A percentile compares a stretch with the other conserved stretches of the same genome.
Evolutionary conservation across 2,329 filamentous ascomycete genomes (phyloP).

Genomic region (Davidsoniella virescens): DNA sequence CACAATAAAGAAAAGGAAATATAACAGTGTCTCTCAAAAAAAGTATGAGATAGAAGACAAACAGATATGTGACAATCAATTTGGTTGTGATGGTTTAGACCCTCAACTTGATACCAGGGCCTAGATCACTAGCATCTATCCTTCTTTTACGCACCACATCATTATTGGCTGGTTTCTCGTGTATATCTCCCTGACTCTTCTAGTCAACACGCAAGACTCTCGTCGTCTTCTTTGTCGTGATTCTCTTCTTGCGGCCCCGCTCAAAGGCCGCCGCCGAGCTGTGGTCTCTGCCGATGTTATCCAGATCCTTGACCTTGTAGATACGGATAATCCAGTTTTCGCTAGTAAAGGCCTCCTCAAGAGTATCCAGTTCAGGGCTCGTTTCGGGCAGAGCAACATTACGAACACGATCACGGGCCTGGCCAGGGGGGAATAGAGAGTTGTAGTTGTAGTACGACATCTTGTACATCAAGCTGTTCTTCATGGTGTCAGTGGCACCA

Average conservation of each 20-base stretch:
- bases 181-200: conserved; percentile 13
- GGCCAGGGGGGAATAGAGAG: conserved; percentile 75
- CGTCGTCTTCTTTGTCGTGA: conserved; percentile 51
- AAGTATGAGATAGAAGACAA: background rate
- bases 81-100: too few species aligned
- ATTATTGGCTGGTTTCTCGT: too few species aligned
- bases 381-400: conserved; percentile 64
- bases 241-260: conserved; percentile 70
- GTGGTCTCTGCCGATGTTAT: conserved; percentile 88
- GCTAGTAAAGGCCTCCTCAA: conserved; percentile 95
- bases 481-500: conserved; percentile 91
- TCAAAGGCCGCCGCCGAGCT: conserved; percentile 52
- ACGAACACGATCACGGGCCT: conserved; percentile 82
- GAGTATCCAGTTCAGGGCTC: conserved; percentile 67
- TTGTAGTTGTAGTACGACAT: conserved; percentile 99
- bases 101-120: background rate
- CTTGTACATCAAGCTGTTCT: conserved; percentile 99
- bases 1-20: background rate
- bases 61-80: too few species aligned
- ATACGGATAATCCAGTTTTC: conserved; percentile 99
- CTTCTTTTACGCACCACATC: background rate
- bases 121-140: background rate
- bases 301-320: conserved; percentile 98
- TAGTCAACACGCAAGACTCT: conserved; percentile 59
- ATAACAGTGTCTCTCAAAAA: background rate